Evolutionary conservation across 805 yeast genomes (phyloP).

Genomic region (Brettanomyces nanus): DNA sequence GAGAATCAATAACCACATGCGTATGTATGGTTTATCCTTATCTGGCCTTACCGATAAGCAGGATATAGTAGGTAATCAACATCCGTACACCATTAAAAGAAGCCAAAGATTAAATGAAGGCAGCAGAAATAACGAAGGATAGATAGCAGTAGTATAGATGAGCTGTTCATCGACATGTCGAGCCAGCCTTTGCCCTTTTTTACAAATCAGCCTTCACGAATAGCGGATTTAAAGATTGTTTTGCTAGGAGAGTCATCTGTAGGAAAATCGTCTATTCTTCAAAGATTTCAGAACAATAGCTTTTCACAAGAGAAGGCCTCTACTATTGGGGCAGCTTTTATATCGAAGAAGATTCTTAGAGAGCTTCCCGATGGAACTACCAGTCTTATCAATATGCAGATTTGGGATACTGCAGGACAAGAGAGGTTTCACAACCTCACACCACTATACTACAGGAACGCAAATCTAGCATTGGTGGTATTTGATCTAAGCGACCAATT

Average conservation of each 20-base stretch:
- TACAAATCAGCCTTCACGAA: constrained; percentile 15
- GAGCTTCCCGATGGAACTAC: constrained; percentile 16
- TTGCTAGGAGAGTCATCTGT: constrained; percentile 47
- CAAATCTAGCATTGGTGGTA: constrained; percentile 79
- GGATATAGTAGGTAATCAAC: too few relatives aligned
- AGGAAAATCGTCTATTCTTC: constrained; percentile 70
- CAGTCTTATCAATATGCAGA: constrained; percentile 43
- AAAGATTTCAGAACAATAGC: constrained; percentile 60
- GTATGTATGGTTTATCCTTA: too few relatives aligned
- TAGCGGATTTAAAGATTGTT: constrained; percentile 28
- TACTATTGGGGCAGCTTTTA: constrained; percentile 98
- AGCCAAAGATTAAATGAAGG: too few relatives aligned
- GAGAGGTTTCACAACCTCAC: constrained; percentile 77
- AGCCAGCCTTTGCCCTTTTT: constrained; percentile 2
- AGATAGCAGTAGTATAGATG: too few relatives aligned
- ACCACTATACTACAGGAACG: constrained; percentile 76
- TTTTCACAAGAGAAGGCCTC: constrained; percentile 80
- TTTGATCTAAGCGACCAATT: constrained; percentile 61
- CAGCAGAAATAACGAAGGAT: too few relatives aligned
- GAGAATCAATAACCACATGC: too few relatives aligned
- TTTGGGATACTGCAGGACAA: constrained; percentile 97
- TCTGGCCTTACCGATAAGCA: too few relatives aligned
- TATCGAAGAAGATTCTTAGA: constrained; percentile 63
- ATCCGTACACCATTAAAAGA: too few relatives aligned
- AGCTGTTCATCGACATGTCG: background rate